Evolutionary conservation across 192 early-diverging fungal species (phyloP).

Genomic region (Podila epicladia): DNA sequence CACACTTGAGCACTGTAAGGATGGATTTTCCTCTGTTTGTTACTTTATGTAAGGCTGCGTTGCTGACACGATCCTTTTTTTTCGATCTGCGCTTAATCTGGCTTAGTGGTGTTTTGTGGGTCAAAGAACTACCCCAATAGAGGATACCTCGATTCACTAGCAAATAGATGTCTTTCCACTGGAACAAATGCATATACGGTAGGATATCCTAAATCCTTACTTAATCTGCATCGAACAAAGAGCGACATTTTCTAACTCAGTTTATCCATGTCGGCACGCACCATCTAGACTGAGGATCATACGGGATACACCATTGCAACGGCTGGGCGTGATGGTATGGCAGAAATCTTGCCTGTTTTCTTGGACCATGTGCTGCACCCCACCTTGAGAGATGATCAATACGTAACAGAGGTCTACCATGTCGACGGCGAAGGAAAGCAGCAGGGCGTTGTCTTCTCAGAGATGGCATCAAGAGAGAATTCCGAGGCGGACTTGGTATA

Average conservation of each 20-base stretch:
- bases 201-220: not conserved
- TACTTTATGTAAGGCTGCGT: not conserved
- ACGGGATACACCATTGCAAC: conserved; percentile 78
- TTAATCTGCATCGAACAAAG: not conserved
- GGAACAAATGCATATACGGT: conserved; percentile 80
- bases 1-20: conserved; percentile 76
- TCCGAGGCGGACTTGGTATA: conserved; percentile 69
- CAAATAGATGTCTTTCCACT: conserved; percentile 74
- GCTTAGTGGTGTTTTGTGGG: conserved; percentile 84
- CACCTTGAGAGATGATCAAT: conserved; percentile 75
- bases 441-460: conserved; percentile 83
- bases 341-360: conserved; percentile 79
- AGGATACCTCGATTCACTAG: conserved; percentile 81
- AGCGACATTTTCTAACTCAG: not conserved
- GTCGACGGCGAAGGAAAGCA: conserved; percentile 73
- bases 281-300: conserved; percentile 54
- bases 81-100: not conserved
- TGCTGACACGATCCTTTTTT: not conserved
- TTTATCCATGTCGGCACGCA: not conserved
- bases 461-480: conserved; percentile 81
- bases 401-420: conserved; percentile 86
- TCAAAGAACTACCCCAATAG: conserved; percentile 71
- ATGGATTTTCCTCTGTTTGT: not conserved
- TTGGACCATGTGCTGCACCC: conserved; percentile 86
- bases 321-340: conserved; percentile 72